Conservation (phyloP, 495 filamentous ascomycete species). For the Penicillium alfredii region DNA sequence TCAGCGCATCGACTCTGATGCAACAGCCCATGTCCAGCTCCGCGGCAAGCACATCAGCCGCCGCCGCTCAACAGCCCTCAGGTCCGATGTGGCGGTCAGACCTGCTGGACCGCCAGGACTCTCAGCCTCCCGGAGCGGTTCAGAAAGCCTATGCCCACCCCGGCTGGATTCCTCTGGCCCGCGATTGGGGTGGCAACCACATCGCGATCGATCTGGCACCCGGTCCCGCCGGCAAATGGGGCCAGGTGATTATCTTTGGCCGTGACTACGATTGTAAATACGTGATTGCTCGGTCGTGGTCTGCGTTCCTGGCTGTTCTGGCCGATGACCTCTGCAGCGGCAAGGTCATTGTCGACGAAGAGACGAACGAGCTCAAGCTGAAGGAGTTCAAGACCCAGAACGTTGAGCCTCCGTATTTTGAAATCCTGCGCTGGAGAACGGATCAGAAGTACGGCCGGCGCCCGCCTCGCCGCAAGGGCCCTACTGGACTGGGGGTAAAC, state of each 20-base stretch:
- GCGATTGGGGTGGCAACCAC: conserved; percentile 98
- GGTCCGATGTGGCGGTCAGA: conserved; percentile 78
- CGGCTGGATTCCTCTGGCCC: conserved; percentile 90
- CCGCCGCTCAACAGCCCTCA: conserved; percentile 44
- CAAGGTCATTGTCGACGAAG: conserved; percentile 86
- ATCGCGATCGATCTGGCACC: conserved; percentile 91
- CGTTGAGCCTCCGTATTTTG: conserved; percentile 90
- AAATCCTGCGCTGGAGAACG: conserved; percentile 87
- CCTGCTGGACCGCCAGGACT: conserved; percentile 78
- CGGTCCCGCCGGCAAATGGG: conserved; percentile 85
- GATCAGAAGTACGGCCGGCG: conserved; percentile 87
- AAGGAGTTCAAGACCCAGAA: conserved; percentile 81
- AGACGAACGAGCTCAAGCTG: conserved; percentile 83
- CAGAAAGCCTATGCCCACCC: conserved; percentile 93
- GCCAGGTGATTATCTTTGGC: conserved; percentile 93
- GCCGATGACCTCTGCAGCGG: conserved; percentile 85
- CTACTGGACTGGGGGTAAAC: conserved; percentile 38
- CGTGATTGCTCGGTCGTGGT: conserved; percentile 90
- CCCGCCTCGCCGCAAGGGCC: conserved; percentile 39
- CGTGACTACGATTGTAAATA: conserved; percentile 99
- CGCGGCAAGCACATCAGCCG: conserved; percentile 56
- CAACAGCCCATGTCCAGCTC: conserved; percentile 57
- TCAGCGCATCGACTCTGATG: conserved; percentile 50
- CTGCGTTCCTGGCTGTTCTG: conserved; percentile 74
- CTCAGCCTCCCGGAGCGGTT: conserved; percentile 75